Percentiles rank a stretch among this genome's conserved stretches.
Conservation (phyloP, 1,139 yeast species). For the Magnusiomyces suaveolens region DNA sequence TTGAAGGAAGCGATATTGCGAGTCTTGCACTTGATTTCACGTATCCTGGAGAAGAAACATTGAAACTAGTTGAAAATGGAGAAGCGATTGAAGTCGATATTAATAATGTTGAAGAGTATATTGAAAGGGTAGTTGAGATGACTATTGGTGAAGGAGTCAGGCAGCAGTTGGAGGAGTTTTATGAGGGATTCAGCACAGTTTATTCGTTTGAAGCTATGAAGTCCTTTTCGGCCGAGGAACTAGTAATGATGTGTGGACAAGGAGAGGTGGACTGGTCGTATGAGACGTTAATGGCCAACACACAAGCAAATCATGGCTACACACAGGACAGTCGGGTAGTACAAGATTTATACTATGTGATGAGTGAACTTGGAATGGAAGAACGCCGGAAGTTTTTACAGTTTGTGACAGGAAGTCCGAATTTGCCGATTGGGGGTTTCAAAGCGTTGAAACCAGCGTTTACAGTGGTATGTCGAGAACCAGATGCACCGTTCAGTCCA, state of each 20-base stretch:
- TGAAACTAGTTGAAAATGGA: slow-evolving; percentile 54
- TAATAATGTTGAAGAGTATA: slow-evolving; percentile 49
- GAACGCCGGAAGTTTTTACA: slow-evolving; percentile 71
- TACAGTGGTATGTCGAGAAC: slow-evolving; percentile 71
- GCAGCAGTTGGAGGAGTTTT: slow-evolving; percentile 58
- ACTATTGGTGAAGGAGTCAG: slow-evolving; percentile 57
- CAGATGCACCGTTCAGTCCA: slow-evolving; percentile 52
- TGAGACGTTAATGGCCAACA: slow-evolving; percentile 43
- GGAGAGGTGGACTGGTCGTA: slow-evolving; percentile 82
- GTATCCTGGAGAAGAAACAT: slow-evolving; percentile 66
- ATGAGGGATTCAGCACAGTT: slow-evolving; percentile 73
- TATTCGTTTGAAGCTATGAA: slow-evolving; percentile 69
- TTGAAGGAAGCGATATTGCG: slow-evolving; percentile 40
- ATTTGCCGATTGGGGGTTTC: slow-evolving; percentile 90
- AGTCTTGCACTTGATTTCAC: slow-evolving; percentile 56
- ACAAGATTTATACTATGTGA: slow-evolving; percentile 47
- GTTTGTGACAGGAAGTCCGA: slow-evolving; percentile 89
- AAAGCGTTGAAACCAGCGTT: slow-evolving; percentile 70
- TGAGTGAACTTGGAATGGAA: slow-evolving; percentile 43
- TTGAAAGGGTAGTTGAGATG: slow-evolving; percentile 51
- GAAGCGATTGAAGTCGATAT: slow-evolving; percentile 40
- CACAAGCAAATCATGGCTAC: slow-evolving; percentile 89
- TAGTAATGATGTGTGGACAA: slow-evolving; percentile 60
- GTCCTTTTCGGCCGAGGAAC: slow-evolving; percentile 65
- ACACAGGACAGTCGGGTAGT: slow-evolving; percentile 60